Evolutionary conservation across 768 basidiomycete genomes (phyloP).

Genomic region (Russula ochroleuca): DNA sequence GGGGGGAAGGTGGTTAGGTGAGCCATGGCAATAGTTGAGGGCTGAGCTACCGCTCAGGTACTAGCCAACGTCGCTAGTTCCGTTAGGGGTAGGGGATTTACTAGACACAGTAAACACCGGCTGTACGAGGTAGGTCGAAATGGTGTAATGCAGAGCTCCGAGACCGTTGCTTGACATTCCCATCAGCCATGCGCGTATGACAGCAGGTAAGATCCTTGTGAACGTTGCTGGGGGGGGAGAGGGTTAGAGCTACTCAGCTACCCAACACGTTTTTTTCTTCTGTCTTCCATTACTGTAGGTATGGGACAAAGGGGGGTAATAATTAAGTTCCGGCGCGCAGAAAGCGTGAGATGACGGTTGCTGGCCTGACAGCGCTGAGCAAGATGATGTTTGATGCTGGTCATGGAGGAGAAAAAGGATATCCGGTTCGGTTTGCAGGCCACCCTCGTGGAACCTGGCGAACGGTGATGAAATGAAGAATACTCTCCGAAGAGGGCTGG

Average conservation of each 20-base stretch:
- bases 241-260: not conserved
- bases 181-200: not conserved
- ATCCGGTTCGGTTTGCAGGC: constrained; percentile 21
- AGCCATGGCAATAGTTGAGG: not conserved
- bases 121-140: not conserved
- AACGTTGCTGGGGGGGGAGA: not conserved
- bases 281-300: not conserved
- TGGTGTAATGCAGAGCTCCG: not conserved
- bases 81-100: not conserved
- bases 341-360: constrained; percentile 5
- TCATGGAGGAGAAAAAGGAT: not conserved
- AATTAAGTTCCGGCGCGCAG: constrained; percentile 14
- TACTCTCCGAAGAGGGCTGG: not conserved
- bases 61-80: not conserved
- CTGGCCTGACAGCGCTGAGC: constrained; percentile 1
- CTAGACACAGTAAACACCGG: not conserved
- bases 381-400: not conserved
- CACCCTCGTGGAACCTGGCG: not conserved
- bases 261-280: not conserved
- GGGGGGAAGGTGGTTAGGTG: not conserved
- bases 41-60: not conserved
- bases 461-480: constrained; percentile 3
- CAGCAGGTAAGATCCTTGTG: not conserved
- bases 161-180: not conserved
- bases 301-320: not conserved